These are phyloP conservation scores for Umbelopsis isabellina DNA, from an alignment of 192 early-diverging fungal genomes.

Conservation along the genomic window DNA sequence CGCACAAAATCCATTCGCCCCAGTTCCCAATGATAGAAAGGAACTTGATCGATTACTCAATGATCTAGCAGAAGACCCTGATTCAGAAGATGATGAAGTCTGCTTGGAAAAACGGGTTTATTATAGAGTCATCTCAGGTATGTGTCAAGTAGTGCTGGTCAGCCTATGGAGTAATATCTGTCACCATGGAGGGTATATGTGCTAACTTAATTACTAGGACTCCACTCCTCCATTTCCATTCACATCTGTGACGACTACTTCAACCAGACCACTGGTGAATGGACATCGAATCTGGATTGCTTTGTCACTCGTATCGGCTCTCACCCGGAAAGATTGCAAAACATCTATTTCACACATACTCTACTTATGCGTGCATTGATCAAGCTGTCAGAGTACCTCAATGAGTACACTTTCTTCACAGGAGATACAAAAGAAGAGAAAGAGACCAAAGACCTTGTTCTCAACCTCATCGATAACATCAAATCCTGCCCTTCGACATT, in stretches of 20 bases:
- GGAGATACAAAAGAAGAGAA: constrained; percentile 60
- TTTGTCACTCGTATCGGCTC: constrained; percentile 86
- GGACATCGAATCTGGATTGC: constrained; percentile 92
- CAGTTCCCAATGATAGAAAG: constrained; percentile 49
- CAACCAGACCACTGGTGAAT: constrained; percentile 83
- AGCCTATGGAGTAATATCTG: too few relatives aligned
- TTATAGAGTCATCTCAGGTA: constrained; percentile 70
- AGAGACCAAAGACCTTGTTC: constrained; percentile 58
- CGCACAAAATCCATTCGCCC: constrained; percentile 50
- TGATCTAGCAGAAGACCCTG: constrained; percentile 53
- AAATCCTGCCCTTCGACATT: constrained; percentile 78
- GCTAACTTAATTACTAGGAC: constrained; percentile 52
- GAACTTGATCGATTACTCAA: constrained; percentile 54
- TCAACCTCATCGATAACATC: constrained; percentile 60
- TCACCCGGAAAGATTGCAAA: constrained; percentile 91
- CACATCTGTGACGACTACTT: constrained; percentile 97
- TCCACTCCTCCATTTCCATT: constrained; percentile 96
- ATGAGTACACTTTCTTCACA: constrained; percentile 75
- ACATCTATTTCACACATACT: constrained; percentile 94
- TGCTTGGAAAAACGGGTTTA: constrained; percentile 89
- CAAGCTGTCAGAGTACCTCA: constrained; percentile 80
- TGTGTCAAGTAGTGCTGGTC: background rate
- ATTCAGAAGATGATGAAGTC: constrained; percentile 48
- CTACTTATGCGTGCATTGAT: constrained; percentile 83
- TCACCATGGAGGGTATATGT: background rate